A percentile compares a stretch with the other conserved stretches of the same genome.
Conservation (phyloP, 441 rosid species). For the Populus hybrid region DNA sequence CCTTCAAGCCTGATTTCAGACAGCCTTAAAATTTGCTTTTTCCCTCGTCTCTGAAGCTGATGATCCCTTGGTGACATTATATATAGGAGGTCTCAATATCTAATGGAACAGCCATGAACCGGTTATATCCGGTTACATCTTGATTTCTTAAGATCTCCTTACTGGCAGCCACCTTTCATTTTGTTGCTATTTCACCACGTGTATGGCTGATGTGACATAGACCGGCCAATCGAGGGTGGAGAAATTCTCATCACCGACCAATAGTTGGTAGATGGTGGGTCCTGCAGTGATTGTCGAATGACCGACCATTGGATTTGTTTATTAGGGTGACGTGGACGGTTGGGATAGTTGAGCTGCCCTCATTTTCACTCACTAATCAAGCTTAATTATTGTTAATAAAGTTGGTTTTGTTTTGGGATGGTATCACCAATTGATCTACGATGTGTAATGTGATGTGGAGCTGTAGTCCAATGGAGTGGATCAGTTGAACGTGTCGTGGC, state of each 20-base stretch:
- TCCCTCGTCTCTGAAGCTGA: background rate
- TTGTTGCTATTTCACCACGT: slow-evolving; percentile 29
- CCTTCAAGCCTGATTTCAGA: slow-evolving; percentile 12
- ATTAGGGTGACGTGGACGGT: slow-evolving; percentile 24
- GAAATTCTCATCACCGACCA: slow-evolving; percentile 29
- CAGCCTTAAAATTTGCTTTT: background rate
- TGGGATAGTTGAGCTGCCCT: slow-evolving; percentile 21
- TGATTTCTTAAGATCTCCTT: background rate
- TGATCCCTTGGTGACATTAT: slow-evolving; percentile 6
- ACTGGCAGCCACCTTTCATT: slow-evolving; percentile 23
- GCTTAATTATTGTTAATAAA: slow-evolving; percentile 7
- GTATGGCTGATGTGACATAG: slow-evolving; percentile 25
- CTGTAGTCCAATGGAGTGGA: background rate
- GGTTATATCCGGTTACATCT: slow-evolving; percentile 15
- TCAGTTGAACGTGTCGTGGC: no score
- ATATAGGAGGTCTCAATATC: slow-evolving; percentile 22
- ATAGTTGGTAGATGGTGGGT: slow-evolving; percentile 11
- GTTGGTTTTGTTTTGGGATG: background rate
- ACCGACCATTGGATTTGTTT: slow-evolving; percentile 56
- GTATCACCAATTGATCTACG: background rate
- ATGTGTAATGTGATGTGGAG: slow-evolving; percentile 1
- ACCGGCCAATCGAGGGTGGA: slow-evolving; percentile 22
- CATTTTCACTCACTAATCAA: slow-evolving; percentile 18
- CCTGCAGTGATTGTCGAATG: slow-evolving; percentile 32
- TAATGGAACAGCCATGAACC: slow-evolving; percentile 11